A percentile compares a stretch with the other conserved stretches of the same genome.
Conservation (phyloP, 352 stramenopile species). For the Pelagophyceae sp. region DNA sequence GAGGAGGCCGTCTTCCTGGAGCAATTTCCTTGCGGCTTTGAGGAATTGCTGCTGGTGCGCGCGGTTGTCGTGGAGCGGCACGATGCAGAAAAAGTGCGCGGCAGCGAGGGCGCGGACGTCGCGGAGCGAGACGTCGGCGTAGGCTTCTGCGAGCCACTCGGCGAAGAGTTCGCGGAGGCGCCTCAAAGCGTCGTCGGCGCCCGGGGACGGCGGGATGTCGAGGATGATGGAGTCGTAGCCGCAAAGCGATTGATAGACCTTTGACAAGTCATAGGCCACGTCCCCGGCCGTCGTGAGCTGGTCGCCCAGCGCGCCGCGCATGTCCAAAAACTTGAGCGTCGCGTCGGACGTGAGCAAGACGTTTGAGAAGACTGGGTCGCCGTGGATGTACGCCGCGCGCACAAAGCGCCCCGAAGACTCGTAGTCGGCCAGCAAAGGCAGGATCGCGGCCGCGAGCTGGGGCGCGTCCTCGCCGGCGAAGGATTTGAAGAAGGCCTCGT, state of each 20-base stretch:
- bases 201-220: slow-evolving; percentile 13
- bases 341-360: slow-evolving; percentile 21
- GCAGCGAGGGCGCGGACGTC: slow-evolving; percentile 20
- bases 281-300: slow-evolving; percentile 25
- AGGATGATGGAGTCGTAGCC: slow-evolving; percentile 32
- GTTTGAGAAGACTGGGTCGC: slow-evolving; percentile 33
- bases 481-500: neutral
- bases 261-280: slow-evolving; percentile 28
- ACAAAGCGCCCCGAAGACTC: slow-evolving; percentile 9
- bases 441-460: slow-evolving; percentile 4
- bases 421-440: slow-evolving; percentile 21
- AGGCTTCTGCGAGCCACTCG: neutral
- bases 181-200: neutral
- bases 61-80: slow-evolving; percentile 29
- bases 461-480: slow-evolving; percentile 12
- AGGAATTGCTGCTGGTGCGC: slow-evolving; percentile 24
- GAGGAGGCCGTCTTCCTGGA: neutral
- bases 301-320: slow-evolving; percentile 29
- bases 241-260: slow-evolving; percentile 30
- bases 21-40: slow-evolving; percentile 13
- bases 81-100: slow-evolving; percentile 30
- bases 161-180: slow-evolving; percentile 2
- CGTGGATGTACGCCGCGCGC: slow-evolving; percentile 24
- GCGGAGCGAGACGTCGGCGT: neutral
- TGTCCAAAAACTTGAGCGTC: slow-evolving; percentile 27